Percentiles rank a stretch among this genome's conserved stretches.
Conservation (phyloP, 345 rosid species). For the Psidium friedrichsthalianum region DNA sequence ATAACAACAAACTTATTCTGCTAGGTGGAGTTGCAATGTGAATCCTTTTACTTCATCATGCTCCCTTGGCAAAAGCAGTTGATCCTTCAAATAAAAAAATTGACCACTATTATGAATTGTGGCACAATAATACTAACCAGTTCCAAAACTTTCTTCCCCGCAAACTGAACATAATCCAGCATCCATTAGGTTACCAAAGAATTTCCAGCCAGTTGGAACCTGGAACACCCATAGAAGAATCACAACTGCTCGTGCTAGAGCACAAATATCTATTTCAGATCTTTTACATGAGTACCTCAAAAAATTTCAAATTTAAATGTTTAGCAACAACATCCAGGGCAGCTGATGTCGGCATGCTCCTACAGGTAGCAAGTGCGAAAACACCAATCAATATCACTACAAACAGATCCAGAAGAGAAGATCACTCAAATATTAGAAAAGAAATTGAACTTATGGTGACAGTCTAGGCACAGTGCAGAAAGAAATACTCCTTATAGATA, state of each 20-base stretch:
- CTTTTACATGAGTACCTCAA: slow-evolving; percentile 55
- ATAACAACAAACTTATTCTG: not conserved
- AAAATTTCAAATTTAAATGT: slow-evolving; percentile 72
- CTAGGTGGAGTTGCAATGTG: not conserved
- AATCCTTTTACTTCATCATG: not conserved
- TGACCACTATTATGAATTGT: not conserved
- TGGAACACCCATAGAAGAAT: slow-evolving; percentile 13
- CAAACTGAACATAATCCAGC: slow-evolving; percentile 93
- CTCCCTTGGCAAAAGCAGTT: not conserved
- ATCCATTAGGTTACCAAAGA: slow-evolving; percentile 99
- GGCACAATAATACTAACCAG: slow-evolving; percentile 41
- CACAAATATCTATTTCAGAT: not conserved
- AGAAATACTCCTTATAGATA: not conserved
- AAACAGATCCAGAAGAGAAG: not conserved
- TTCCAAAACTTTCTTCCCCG: slow-evolving; percentile 99
- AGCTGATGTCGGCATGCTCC: slow-evolving; percentile 99
- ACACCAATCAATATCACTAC: not conserved
- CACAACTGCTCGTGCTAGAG: not conserved
- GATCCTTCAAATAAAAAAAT: not conserved
- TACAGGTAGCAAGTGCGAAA: slow-evolving; percentile 16
- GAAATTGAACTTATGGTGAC: not conserved
- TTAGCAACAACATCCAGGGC: slow-evolving; percentile 97
- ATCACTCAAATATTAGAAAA: not conserved
- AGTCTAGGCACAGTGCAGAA: not conserved
- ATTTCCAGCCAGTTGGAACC: slow-evolving; percentile 99